Conservation (phyloP, 345 rosid species). For the Eucalyptus virginea region DNA sequence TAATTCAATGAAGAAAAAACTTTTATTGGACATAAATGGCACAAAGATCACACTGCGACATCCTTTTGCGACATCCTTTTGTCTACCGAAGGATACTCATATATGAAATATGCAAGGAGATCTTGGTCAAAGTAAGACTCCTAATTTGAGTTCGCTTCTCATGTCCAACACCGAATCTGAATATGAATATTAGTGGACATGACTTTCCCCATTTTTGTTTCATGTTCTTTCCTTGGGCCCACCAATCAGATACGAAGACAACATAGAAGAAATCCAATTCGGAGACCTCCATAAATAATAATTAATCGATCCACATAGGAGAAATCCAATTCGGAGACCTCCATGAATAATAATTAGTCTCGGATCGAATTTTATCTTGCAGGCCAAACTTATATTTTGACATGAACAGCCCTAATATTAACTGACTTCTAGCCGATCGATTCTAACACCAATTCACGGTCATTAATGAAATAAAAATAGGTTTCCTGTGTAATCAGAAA, state of each 20-base stretch:
- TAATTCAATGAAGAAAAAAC: no score
- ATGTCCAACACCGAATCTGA: no score
- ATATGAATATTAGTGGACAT: neutral
- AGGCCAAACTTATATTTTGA: neutral
- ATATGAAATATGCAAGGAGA: neutral
- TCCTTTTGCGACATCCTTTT: no score
- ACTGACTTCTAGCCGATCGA: neutral
- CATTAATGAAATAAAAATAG: neutral
- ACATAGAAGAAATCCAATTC: neutral
- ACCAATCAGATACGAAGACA: neutral
- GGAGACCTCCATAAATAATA: no score
- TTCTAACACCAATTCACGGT: neutral
- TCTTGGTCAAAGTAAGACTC: no score
- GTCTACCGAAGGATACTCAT: no score
- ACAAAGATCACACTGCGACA: no score
- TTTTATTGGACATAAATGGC: no score
- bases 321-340: neutral
- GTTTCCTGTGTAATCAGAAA: neutral
- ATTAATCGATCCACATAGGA: neutral
- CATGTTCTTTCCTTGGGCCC: neutral
- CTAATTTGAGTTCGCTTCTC: no score
- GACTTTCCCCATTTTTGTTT: neutral
- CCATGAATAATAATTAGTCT: neutral
- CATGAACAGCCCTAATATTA: neutral
- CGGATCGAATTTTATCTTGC: neutral